Base-by-base conservation (phyloP, 805 yeast genomes). In the Wickerhamiella cacticola region DNA sequence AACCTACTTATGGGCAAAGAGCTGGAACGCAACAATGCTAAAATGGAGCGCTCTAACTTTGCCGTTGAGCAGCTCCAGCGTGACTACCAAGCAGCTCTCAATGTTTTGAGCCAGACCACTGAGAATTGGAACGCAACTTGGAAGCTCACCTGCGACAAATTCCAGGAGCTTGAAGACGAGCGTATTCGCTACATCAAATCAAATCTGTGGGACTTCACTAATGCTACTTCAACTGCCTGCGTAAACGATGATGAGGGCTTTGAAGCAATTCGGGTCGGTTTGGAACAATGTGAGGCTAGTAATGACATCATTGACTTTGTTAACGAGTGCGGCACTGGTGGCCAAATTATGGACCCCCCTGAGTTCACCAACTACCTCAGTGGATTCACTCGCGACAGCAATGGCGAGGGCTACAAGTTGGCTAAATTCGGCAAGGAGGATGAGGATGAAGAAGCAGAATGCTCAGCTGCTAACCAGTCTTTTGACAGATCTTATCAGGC, bases 171-270 rank as follows among this genome's bases (percentile, higher is more conserved):
- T 41, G 95, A 85, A 59, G 75, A 76, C 43, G 86, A 82, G 59
- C 72, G 88, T 52, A 74, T 83, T 48, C 80, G 80, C 56, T 73
- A 78, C 52, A 59, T 82, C 49, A 80, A 83, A 56, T 68, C 80
- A 15, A 82, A 79, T 55, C 63, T 86, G 50, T 86, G 94, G 82
- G 82, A 78, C 38, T 84, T 71, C 58, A 78, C 89, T 41, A 85
- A 85, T 62, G 70, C 78, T 34, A 69, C 82, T 7, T 82, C 94
- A 6, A 71, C 84, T 0, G 70, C 79, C 2, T 86, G 95, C 59
- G 88, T 85, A 26, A 75, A 77, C 39, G 82, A 80, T 56, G 95
- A 86, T 59, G 80, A 76, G 52, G 72, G 82, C 8, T 83, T 82
- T 48, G 95, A 86, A 58, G 69, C 69, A 46, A 73, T 87, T 12